Percentiles rank a stretch among this genome's conserved stretches.
Conservation (phyloP, 768 basidiomycete species). For the Mrakia blollopis region DNA sequence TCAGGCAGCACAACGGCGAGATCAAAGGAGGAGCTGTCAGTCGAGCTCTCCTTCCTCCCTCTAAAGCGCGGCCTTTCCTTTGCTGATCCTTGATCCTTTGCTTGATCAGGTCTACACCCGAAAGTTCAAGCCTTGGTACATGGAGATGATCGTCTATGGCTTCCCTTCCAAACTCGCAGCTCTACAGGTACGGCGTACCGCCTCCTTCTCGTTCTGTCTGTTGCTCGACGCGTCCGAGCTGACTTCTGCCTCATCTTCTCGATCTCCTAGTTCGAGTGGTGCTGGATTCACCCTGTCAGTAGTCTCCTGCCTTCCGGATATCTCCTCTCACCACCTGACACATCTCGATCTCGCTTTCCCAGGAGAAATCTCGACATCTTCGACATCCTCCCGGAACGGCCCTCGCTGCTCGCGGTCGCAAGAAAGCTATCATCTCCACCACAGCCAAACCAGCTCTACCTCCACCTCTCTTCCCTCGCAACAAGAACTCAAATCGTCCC, state of each 20-base stretch:
- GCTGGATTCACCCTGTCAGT: conserved; percentile 65
- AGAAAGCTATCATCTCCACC: conserved; percentile 13
- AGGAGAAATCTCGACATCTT: conserved; percentile 40
- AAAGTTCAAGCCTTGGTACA: conserved; percentile 46
- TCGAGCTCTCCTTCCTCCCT: neutral
- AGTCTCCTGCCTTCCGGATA: too few relatives aligned
- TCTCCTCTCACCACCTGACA: neutral
- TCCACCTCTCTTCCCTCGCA: conserved; percentile 22
- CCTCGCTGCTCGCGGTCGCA: neutral
- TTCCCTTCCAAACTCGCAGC: conserved; percentile 75
- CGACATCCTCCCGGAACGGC: neutral
- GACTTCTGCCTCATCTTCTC: neutral
- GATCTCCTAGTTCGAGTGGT: conserved; percentile 27
- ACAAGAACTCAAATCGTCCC: conserved; percentile 17
- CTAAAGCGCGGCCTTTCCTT: conserved; percentile 23
- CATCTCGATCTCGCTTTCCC: neutral
- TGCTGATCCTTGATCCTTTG: neutral
- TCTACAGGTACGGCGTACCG: conserved; percentile 44
- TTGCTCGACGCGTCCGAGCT: neutral
- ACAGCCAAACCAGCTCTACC: conserved; percentile 10
- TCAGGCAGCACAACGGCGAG: conserved; percentile 74
- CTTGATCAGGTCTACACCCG: conserved; percentile 32
- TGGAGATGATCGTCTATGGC: conserved; percentile 80
- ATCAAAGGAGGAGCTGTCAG: conserved; percentile 48
- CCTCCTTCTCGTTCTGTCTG: neutral